A percentile compares a stretch with the other conserved stretches of the same genome.
Conservation (phyloP, 2,329 filamentous ascomycete genomes). For the Davidsoniella eucalypti region DNA sequence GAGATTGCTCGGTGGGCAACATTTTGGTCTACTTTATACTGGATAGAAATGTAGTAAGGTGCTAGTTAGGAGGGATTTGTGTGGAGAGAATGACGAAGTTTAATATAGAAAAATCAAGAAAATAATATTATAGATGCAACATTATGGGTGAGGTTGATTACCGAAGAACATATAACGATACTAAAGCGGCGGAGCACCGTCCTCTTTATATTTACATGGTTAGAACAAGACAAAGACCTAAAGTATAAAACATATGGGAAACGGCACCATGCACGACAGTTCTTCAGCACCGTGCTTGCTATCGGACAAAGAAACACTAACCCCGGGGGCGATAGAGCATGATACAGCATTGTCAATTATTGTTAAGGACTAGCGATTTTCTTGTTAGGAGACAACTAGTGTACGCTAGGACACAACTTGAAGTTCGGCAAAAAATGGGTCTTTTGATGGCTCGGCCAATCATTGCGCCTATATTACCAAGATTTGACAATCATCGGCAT, state of each 20-base stretch:
- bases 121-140: neutral
- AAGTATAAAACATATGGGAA: neutral
- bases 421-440: neutral
- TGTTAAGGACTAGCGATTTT: neutral
- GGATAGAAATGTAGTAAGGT: neutral
- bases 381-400: neutral
- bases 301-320: neutral
- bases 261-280: neutral
- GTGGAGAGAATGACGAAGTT: neutral
- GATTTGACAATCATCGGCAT: neutral
- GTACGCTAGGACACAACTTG: neutral
- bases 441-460: neutral
- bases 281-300: neutral
- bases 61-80: neutral
- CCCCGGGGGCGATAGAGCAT: neutral
- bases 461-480: neutral
- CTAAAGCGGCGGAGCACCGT: neutral
- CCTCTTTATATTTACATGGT: neutral
- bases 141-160: neutral
- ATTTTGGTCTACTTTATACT: neutral
- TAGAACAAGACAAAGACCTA: neutral
- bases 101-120: neutral
- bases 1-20: conserved; percentile 4
- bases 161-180: neutral
- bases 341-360: neutral